Evolutionary conservation across 768 basidiomycete genomes (phyloP).

Genomic region (Pulveroboletus sp.): DNA sequence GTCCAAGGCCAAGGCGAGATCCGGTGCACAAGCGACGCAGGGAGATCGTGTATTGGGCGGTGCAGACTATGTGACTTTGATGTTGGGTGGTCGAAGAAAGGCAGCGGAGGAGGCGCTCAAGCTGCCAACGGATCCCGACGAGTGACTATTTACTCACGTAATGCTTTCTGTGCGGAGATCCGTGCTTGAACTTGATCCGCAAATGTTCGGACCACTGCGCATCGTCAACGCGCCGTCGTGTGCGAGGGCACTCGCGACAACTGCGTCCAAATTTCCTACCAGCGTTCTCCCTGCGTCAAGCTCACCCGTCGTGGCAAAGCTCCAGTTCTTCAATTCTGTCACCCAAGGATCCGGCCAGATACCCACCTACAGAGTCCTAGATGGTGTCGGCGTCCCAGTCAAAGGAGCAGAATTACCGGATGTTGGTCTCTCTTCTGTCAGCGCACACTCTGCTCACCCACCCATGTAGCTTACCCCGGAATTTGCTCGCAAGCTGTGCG

Average conservation of each 20-base stretch:
- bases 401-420: slow-evolving; percentile 74
- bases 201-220: slow-evolving; percentile 13
- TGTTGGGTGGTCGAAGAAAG: slow-evolving; percentile 68
- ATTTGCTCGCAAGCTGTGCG: slow-evolving; percentile 60
- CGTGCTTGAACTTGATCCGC: slow-evolving; percentile 9
- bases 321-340: slow-evolving; percentile 80
- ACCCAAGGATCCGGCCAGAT: slow-evolving; percentile 58
- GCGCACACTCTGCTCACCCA: slow-evolving; percentile 5
- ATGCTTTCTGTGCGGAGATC: slow-evolving; percentile 18
- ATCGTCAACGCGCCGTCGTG: background rate
- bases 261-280: slow-evolving; percentile 12
- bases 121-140: slow-evolving; percentile 38
- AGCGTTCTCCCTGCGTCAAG: slow-evolving; percentile 38
- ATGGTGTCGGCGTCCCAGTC: slow-evolving; percentile 70
- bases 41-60: slow-evolving; percentile 57
- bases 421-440: slow-evolving; percentile 37
- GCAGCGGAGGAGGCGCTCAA: slow-evolving; percentile 65
- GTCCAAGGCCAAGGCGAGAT: slow-evolving; percentile 18
- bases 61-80: slow-evolving; percentile 70
- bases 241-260: slow-evolving; percentile 15
- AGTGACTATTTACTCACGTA: slow-evolving; percentile 5
- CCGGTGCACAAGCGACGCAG: background rate
- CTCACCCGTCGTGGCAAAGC: slow-evolving; percentile 64
- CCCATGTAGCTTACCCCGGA: slow-evolving; percentile 57
- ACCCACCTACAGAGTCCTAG: slow-evolving; percentile 83